These are phyloP conservation scores for Elsinoe ampelina DNA, from an alignment of 2,329 filamentous ascomycete genomes.

Conservation along the genomic window DNA sequence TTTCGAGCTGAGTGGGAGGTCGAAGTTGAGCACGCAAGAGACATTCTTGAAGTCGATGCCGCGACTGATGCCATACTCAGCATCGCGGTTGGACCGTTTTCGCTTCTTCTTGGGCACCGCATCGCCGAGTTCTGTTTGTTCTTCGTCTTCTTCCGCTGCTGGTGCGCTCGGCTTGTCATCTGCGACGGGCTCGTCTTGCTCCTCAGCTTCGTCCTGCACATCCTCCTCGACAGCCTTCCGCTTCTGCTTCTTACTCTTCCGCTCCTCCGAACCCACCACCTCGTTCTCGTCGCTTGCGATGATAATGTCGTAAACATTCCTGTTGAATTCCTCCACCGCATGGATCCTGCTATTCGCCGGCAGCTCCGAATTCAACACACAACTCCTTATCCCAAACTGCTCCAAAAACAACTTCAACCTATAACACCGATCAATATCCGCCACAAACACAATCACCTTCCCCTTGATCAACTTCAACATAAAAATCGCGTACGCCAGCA, in stretches of 20 bases:
- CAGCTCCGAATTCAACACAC: conserved; percentile 86
- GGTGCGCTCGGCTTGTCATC: conserved; percentile 24
- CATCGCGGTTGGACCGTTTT: conserved; percentile 57
- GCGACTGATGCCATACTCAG: conserved; percentile 89
- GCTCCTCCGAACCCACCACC: conserved; percentile 58
- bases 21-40: conserved; percentile 90
- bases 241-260: conserved; percentile 23
- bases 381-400: conserved; percentile 90
- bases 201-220: conserved; percentile 21
- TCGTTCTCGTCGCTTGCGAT: conserved; percentile 92
- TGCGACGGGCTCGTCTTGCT: conserved; percentile 21
- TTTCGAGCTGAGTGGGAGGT: conserved; percentile 77
- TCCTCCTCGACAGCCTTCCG: conserved; percentile 27
- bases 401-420: conserved; percentile 90
- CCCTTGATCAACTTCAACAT: conserved; percentile 90
- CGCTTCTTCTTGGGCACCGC: conserved; percentile 46
- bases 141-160: conserved; percentile 24
- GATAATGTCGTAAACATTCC: conserved; percentile 93
- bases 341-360: conserved; percentile 89
- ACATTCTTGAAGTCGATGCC: conserved; percentile 97
- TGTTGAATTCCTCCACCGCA: conserved; percentile 95
- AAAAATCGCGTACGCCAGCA: conserved; percentile 88
- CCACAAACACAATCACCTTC: conserved; percentile 78
- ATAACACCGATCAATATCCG: conserved; percentile 82
- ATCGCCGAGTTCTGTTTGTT: conserved; percentile 26